Evolutionary conservation across 495 filamentous ascomycete species (phyloP), one percentile per base, ranked within the genome.

Genomic region (Penicillium waksmanii): DNA sequence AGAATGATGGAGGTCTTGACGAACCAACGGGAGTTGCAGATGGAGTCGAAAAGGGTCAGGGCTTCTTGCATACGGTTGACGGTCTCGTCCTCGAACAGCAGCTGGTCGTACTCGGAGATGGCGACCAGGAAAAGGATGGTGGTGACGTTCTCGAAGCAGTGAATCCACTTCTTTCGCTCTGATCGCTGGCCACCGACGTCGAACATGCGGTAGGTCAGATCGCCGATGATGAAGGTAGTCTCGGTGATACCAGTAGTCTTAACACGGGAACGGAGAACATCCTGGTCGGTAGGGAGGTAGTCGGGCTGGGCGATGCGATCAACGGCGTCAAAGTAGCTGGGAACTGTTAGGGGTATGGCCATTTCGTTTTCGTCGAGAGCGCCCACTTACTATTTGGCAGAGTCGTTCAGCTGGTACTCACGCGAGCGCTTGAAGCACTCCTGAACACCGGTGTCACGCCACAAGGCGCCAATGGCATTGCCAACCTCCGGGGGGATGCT

Each of bases 121-220:
- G 95, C 95, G 56, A 98, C 95, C 56, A 98, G 78, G 87, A 98
- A 98, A 36, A 98, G 89, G 66, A 98, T 96, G 17, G 95, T 96
- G 47, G 94, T 97, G 69, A 98, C 95, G 67, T 98, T 98, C 81
- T 98, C 95, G 80, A 98, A 98, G 82, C 94, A 96, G 81, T 99
- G 95, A 59, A 99, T 99, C 95, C 95, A 99, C 88, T 99, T 99
- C 89, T 99, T 99, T 64, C 95, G 90, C 77, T 99, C 95, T 1
- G 96, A 98, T 66, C 95, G 89, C 78, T 98, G 95, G 68, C 95
- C 95, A 82, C 95, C 95, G 34, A 99, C 95, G 73, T 99, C 95
- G 80, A 98, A 98, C 95, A 99, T 99, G 56, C 96, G 88, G 80
- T 97, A 99, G 33, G 93, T 98, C 69, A 99, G 80, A 67, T 97